These are phyloP conservation scores for Mycotypha africana DNA, from an alignment of 371 early-diverging fungal genomes.

Conservation along the genomic window DNA sequence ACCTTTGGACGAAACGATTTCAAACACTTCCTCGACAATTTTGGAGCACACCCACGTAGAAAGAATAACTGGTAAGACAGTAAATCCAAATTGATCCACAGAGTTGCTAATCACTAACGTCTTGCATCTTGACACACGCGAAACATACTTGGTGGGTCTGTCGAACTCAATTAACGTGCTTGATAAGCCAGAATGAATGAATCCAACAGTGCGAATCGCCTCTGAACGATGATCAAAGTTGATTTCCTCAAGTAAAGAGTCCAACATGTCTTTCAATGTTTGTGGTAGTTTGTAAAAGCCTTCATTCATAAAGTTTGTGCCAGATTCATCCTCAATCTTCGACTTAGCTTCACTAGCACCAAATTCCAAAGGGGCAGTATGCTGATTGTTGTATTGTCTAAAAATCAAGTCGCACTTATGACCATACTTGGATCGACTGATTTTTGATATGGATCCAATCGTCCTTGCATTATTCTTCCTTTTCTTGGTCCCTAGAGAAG, in stretches of 20 bases:
- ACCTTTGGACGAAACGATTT: constrained; percentile 1
- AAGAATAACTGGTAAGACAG: constrained; percentile 8
- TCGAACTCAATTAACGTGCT: constrained; percentile 8
- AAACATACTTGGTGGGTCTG: constrained; percentile 7
- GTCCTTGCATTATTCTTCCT: background rate
- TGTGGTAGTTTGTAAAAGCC: constrained; percentile 6
- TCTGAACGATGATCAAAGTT: constrained; percentile 2
- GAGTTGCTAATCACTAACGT: constrained; percentile 5
- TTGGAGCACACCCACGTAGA: constrained; percentile 10
- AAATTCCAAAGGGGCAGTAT: constrained; percentile 6
- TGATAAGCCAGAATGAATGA: constrained; percentile 6
- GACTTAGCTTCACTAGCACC: constrained; percentile 8
- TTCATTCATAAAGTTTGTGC: constrained; percentile 6
- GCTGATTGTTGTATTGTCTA: constrained; percentile 3
- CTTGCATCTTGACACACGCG: constrained; percentile 7
- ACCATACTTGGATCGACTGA: constrained; percentile 3
- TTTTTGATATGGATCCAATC: background rate
- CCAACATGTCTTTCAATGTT: constrained; percentile 7
- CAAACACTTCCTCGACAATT: constrained; percentile 8
- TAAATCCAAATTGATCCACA: constrained; percentile 5
- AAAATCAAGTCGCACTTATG: constrained; percentile 5
- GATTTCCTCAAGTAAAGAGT: background rate
- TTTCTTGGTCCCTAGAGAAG: constrained; percentile 1
- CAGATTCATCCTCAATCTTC: constrained; percentile 1
- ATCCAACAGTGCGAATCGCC: constrained; percentile 3